A percentile compares a stretch with the other conserved stretches of the same genome.
These are phyloP conservation scores for Sarocladiaceae sp. DNA, from an alignment of 2,329 filamentous ascomycete species.

Conservation along the genomic window DNA sequence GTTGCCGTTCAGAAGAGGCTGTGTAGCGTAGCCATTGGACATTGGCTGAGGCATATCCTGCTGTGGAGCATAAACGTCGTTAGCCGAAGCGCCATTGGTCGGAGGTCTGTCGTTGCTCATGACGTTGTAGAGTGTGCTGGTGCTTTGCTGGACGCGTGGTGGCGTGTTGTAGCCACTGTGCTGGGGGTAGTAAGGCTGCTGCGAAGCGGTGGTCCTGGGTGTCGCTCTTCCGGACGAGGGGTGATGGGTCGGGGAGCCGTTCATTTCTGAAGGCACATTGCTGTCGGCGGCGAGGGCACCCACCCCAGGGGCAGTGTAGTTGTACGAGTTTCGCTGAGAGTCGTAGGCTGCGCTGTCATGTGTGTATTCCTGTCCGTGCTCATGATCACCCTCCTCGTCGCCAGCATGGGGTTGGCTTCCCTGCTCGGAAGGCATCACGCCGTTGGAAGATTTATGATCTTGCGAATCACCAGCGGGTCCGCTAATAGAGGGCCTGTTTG, in stretches of 20 bases:
- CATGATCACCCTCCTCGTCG: conserved; percentile 65
- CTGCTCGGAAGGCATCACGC: conserved; percentile 52
- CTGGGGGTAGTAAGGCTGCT: conserved; percentile 67
- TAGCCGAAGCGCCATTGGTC: conserved; percentile 50
- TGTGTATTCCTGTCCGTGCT: conserved; percentile 79
- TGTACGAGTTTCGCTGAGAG: conserved; percentile 66
- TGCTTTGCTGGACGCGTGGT: conserved; percentile 61
- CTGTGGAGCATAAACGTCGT: conserved; percentile 66
- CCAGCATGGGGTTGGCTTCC: conserved; percentile 46
- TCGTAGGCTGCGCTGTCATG: conserved; percentile 74
- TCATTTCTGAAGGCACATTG: conserved; percentile 77
- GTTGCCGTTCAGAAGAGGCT: conserved; percentile 61
- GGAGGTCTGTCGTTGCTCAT: conserved; percentile 72
- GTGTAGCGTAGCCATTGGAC: conserved; percentile 58
- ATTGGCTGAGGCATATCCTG: conserved; percentile 50
- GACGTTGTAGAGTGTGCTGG: conserved; percentile 82
- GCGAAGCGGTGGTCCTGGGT: conserved; percentile 67
- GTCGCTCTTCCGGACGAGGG: conserved; percentile 78
- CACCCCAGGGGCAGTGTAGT: conserved; percentile 65
- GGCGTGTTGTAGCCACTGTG: conserved; percentile 70
- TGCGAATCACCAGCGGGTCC: conserved; percentile 55
- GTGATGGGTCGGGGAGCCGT: conserved; percentile 72
- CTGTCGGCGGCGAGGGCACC: conserved; percentile 66
- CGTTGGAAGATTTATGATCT: conserved; percentile 59
- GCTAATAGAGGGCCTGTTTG: conserved; percentile 51